Percentiles rank a stretch among this genome's conserved stretches.
These are phyloP conservation scores for Endocalyx cinctus DNA, from an alignment of 2,329 filamentous ascomycete species.

Conservation along the genomic window DNA sequence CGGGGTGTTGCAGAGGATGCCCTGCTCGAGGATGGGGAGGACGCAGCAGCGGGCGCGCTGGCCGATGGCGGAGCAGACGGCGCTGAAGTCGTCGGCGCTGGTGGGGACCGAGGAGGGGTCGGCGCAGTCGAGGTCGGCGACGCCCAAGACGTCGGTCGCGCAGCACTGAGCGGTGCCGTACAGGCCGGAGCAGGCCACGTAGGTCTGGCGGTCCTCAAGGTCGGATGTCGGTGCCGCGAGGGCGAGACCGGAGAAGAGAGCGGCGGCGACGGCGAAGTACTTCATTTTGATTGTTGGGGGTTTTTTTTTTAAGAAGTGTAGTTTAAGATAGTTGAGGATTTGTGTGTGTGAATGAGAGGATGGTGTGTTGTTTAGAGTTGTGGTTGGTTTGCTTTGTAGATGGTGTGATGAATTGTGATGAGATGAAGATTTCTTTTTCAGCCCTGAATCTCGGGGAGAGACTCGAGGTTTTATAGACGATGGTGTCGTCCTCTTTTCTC, in stretches of 20 bases:
- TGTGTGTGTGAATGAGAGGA: neutral
- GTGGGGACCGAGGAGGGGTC: constrained; percentile 38
- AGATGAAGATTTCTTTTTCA: constrained; percentile 2
- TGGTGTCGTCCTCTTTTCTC: too few relatives aligned
- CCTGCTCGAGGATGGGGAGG: constrained; percentile 36
- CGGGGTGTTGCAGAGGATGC: constrained; percentile 28
- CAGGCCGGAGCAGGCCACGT: constrained; percentile 35
- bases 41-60: constrained; percentile 49
- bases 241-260: constrained; percentile 16
- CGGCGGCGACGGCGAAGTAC: constrained; percentile 11
- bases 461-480: constrained; percentile 11
- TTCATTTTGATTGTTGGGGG: constrained; percentile 16
- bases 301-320: constrained; percentile 1
- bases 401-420: constrained; percentile 6
- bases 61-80: constrained; percentile 36
- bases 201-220: constrained; percentile 20
- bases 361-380: constrained; percentile 2
- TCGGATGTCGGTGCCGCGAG: constrained; percentile 11
- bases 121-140: constrained; percentile 43
- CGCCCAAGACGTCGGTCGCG: constrained; percentile 52
- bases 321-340: neutral
- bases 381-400: constrained; percentile 6
- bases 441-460: constrained; percentile 3
- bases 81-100: constrained; percentile 38
- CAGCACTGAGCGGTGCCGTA: constrained; percentile 53